Conservation (phyloP, 2,329 filamentous ascomycete genomes). For the Trichoderma pleuroti region DNA sequence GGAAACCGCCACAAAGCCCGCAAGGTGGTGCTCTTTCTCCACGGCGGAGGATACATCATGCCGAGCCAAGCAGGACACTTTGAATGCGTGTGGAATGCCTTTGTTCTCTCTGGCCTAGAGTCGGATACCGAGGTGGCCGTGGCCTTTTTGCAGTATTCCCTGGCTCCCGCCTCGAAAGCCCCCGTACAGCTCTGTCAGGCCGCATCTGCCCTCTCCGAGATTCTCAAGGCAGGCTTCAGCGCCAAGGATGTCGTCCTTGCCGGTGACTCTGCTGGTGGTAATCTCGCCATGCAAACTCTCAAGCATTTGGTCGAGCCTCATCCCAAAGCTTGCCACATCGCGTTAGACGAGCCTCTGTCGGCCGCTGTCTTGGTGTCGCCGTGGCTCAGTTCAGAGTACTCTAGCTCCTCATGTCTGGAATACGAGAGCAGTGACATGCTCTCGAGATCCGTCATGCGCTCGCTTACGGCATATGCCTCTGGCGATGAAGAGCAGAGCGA, state of each 20-base stretch:
- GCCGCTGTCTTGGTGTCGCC: slow-evolving; percentile 35
- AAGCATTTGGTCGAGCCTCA: slow-evolving; percentile 34
- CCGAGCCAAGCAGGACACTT: slow-evolving; percentile 26
- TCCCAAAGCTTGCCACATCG: slow-evolving; percentile 23
- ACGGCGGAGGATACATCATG: slow-evolving; percentile 29
- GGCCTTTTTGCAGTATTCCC: slow-evolving; percentile 35
- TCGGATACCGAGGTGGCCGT: slow-evolving; percentile 29
- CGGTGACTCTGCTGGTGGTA: slow-evolving; percentile 38
- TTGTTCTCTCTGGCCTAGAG: slow-evolving; percentile 23
- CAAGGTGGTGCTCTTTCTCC: slow-evolving; percentile 31
- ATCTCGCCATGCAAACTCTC: slow-evolving; percentile 33
- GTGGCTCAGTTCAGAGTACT: slow-evolving; percentile 27
- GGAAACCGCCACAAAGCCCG: slow-evolving; percentile 27
- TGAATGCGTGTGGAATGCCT: slow-evolving; percentile 29
- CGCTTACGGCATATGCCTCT: slow-evolving; percentile 18
- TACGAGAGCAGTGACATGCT: slow-evolving; percentile 36
- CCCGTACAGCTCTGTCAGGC: slow-evolving; percentile 35
- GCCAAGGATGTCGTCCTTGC: slow-evolving; percentile 34
- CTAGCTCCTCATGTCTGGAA: slow-evolving; percentile 25
- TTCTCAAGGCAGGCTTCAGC: slow-evolving; percentile 30
- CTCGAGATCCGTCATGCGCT: slow-evolving; percentile 20
- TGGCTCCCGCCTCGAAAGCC: slow-evolving; percentile 29
- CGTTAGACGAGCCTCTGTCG: slow-evolving; percentile 27
- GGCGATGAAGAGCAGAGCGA: slow-evolving; percentile 13
- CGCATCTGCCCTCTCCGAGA: slow-evolving; percentile 29